Conservation (phyloP, 192 early-diverging fungal species). For the Oehlia diaphana region DNA sequence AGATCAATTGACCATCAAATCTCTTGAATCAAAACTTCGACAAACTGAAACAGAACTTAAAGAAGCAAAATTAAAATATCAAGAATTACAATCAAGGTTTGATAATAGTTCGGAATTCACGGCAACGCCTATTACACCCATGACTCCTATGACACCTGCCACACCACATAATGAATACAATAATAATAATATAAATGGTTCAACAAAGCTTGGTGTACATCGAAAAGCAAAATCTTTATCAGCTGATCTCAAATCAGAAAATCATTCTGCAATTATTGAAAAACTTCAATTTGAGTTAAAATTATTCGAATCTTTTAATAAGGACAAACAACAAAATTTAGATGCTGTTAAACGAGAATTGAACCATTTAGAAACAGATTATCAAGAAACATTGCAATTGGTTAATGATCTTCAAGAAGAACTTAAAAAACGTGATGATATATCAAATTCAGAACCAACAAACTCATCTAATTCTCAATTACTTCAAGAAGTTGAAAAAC, state of each 20-base stretch:
- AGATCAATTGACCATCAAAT: background rate
- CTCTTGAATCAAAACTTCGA: conserved; percentile 14
- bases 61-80: conserved; percentile 8
- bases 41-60: background rate
- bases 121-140: background rate
- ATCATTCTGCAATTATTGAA: background rate
- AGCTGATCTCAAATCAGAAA: background rate
- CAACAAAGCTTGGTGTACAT: background rate
- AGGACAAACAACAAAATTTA: conserved; percentile 4
- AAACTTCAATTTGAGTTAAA: conserved; percentile 10
- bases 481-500: background rate
- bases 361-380: background rate
- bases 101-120: background rate
- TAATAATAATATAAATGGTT: background rate
- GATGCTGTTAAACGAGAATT: conserved; percentile 7
- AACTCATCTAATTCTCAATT: background rate
- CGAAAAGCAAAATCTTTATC: conserved; percentile 8
- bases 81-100: background rate
- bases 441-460: background rate
- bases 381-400: conserved; percentile 11
- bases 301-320: conserved; percentile 14
- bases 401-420: conserved; percentile 1
- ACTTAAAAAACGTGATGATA: conserved; percentile 1
- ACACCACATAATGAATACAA: background rate
- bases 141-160: background rate